Evolutionary conservation across 371 early-diverging fungal genomes (phyloP).

Genomic region (Mucor ambiguus): DNA sequence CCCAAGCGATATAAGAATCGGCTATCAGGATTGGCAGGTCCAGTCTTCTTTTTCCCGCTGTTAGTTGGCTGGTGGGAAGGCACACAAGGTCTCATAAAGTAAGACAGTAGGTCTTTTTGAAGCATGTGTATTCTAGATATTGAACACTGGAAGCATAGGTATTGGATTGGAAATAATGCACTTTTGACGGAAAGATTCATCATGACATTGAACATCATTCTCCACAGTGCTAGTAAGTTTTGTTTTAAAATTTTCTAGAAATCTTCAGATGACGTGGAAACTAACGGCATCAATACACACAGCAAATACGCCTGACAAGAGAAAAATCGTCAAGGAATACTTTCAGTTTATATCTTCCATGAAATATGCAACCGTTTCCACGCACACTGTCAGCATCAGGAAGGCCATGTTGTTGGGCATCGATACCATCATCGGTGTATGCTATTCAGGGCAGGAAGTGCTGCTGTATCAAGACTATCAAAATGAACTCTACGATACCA

Average conservation of each 20-base stretch:
- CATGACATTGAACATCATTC: conserved; percentile 48
- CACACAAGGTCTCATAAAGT: conserved; percentile 37
- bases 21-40: conserved; percentile 40
- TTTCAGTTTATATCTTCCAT: conserved; percentile 49
- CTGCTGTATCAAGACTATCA: conserved; percentile 35
- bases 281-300: neutral
- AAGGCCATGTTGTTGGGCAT: conserved; percentile 44
- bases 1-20: conserved; percentile 21
- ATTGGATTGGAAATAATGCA: conserved; percentile 38
- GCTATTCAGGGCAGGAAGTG: conserved; percentile 36
- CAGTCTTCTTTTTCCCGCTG: conserved; percentile 49
- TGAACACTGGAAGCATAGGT: conserved; percentile 3
- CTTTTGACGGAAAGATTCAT: conserved; percentile 44
- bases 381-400: conserved; percentile 18
- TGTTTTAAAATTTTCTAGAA: too few species aligned
- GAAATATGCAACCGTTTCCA: conserved; percentile 27
- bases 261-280: too few species aligned
- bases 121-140: too few species aligned
- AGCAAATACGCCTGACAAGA: conserved; percentile 49
- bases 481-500: conserved; percentile 32
- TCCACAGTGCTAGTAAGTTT: conserved; percentile 46
- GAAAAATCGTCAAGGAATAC: conserved; percentile 46
- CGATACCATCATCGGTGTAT: conserved; percentile 35
- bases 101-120: conserved; percentile 3
- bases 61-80: conserved; percentile 58